Base-by-base conservation (phyloP, 140 eudicot genomes). In the Erigeron philadelphicus region DNA sequence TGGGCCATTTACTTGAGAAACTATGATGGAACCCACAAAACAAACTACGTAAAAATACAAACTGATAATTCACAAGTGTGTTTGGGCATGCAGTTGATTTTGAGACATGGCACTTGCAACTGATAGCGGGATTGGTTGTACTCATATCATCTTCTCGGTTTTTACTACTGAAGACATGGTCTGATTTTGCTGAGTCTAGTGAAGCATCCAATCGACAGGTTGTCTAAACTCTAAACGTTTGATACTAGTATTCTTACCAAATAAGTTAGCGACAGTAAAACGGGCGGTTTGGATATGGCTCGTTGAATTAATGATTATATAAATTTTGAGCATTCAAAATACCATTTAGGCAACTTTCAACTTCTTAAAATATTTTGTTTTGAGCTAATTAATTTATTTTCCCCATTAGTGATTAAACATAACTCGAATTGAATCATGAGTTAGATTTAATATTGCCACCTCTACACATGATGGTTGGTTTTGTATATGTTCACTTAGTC, bases 101-200 rank as follows among this genome's bases (percentile, higher is more conserved):
- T 68, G 88, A 88, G 76, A 67, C 58, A 47, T 92, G 96, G 96
- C 88, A 92, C 76, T 72, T 88, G 67, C 92, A 78, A 82, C 57
- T 88, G 78, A 81, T 92, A 73, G 75, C 76, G 6, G 98, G 93
- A 48, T 74, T 87, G 72, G 90, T 92, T 56, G 44, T 88, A 64
- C 71, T 88, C 75, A 82, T 92, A 76, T 92, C 98, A 23, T 74
- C 78, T 62, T 86, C 84, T 72, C 95, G 98, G 41, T 83, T 81
- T 49, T 68, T 85, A 57, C 80, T 92, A 47, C 78, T 92, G 65
- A 85, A 84, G 66, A 81, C 84, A 53, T 92, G 98, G 98, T 80
- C 95, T 11, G 96, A 88, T 77, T 92, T 92, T 82, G 95, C 96
- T 0, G 93, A 88, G 82, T 92, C 98, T 55, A 92, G 98, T 59